These are phyloP conservation scores for Suillus paluster DNA, from an alignment of 768 basidiomycete species.

Conservation along the genomic window DNA sequence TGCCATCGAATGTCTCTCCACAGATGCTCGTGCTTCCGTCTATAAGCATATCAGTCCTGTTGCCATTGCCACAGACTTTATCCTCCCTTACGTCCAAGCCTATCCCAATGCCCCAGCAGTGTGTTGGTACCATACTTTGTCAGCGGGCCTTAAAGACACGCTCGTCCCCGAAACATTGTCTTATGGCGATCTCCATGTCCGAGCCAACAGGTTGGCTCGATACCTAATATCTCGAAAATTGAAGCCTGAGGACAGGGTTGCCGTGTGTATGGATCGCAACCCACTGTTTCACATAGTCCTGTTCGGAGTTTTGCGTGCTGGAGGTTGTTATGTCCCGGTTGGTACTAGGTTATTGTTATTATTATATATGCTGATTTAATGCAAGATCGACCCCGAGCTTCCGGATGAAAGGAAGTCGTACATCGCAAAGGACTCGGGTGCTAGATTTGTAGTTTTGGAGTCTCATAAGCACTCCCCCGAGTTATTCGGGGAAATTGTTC, in stretches of 20 bases:
- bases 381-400: slow-evolving; percentile 55
- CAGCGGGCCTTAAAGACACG: background rate
- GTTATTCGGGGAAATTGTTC: slow-evolving; percentile 24
- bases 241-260: slow-evolving; percentile 44
- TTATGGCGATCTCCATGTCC: slow-evolving; percentile 40
- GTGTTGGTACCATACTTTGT: slow-evolving; percentile 25
- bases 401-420: slow-evolving; percentile 49
- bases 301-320: slow-evolving; percentile 50
- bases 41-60: slow-evolving; percentile 24
- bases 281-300: slow-evolving; percentile 46
- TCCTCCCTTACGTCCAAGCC: slow-evolving; percentile 22
- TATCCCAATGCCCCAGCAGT: slow-evolving; percentile 23
- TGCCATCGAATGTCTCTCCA: slow-evolving; percentile 18
- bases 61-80: slow-evolving; percentile 27
- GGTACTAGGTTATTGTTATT: slow-evolving; percentile 15
- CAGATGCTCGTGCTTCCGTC: slow-evolving; percentile 8
- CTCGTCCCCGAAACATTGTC: slow-evolving; percentile 18
- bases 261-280: slow-evolving; percentile 50
- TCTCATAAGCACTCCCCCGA: slow-evolving; percentile 13
- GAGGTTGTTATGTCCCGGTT: slow-evolving; percentile 58
- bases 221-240: slow-evolving; percentile 45
- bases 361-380: slow-evolving; percentile 5
- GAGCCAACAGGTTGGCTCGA: slow-evolving; percentile 45
- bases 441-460: slow-evolving; percentile 46
- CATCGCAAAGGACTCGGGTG: slow-evolving; percentile 47